Evolutionary conservation across 805 yeast genomes (phyloP).

Genomic region (Metschnikowia kofuensis): DNA sequence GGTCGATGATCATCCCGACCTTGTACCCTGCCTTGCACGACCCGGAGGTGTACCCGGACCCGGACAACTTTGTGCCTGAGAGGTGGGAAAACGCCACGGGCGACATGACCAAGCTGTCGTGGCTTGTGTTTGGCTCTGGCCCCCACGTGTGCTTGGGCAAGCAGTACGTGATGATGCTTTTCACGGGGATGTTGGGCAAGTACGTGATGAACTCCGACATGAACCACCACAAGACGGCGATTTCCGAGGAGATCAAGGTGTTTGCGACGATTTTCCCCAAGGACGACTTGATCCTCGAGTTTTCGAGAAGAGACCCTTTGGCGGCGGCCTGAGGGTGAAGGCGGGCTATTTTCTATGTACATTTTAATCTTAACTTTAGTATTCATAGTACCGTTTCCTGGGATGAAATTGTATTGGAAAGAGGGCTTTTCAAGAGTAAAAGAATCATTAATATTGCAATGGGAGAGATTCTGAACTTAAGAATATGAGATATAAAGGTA

Average conservation of each 20-base stretch:
- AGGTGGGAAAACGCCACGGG: conserved; percentile 91
- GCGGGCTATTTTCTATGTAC: no score
- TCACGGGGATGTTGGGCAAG: conserved; percentile 89
- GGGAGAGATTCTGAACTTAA: no score
- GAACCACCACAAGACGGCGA: conserved; percentile 75
- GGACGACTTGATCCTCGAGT: conserved; percentile 84
- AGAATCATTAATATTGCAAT: no score
- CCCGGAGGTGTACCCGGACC: conserved; percentile 93
- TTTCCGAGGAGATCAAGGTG: conserved; percentile 89
- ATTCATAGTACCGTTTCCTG: no score
- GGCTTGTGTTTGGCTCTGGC: conserved; percentile 97
- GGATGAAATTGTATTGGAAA: no score
- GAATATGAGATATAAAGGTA: no score
- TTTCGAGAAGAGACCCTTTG: conserved; percentile 61
- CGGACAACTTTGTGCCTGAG: conserved; percentile 93
- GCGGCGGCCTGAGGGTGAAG: neutral
- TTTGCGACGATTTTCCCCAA: conserved; percentile 98
- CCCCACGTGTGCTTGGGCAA: conserved; percentile 96
- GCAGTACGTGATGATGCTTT: conserved; percentile 86
- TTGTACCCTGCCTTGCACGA: conserved; percentile 95
- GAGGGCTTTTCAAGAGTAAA: no score
- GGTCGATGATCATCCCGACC: conserved; percentile 95
- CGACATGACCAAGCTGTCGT: conserved; percentile 75
- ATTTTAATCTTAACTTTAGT: no score
- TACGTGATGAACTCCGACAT: conserved; percentile 79